Percentiles rank a stretch among this genome's conserved stretches.
Conservation (phyloP, 1,139 yeast species). For the Arxiozyma telluris region DNA sequence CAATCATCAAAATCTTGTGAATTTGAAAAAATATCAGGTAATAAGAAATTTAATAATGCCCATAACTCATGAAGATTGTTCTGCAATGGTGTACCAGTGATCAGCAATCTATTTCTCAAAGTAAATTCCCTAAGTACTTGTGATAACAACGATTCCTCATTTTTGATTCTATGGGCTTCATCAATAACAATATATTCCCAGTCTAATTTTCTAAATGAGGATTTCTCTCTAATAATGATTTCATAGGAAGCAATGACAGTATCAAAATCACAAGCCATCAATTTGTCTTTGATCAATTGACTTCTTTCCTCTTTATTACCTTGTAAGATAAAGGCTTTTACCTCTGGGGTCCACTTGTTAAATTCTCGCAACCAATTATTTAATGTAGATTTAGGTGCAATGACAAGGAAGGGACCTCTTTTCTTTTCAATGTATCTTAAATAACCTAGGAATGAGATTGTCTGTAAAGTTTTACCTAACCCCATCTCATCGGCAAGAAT, state of each 20-base stretch:
- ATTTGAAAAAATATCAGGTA: conserved; percentile 92
- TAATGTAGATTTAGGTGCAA: conserved; percentile 89
- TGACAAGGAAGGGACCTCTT: conserved; percentile 82
- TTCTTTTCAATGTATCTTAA: conserved; percentile 65
- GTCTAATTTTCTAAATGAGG: conserved; percentile 65
- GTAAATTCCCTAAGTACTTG: conserved; percentile 82
- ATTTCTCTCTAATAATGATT: conserved; percentile 81
- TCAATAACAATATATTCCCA: conserved; percentile 94
- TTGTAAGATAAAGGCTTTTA: conserved; percentile 71
- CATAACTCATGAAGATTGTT: conserved; percentile 91
- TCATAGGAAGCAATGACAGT: conserved; percentile 86
- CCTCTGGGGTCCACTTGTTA: conserved; percentile 90
- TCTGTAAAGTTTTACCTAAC: conserved; percentile 86
- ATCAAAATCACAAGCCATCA: conserved; percentile 72
- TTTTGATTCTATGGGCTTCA: conserved; percentile 94
- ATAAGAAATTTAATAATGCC: conserved; percentile 81
- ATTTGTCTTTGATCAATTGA: conserved; percentile 45
- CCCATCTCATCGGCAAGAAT: conserved; percentile 98
- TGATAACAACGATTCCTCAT: conserved; percentile 82
- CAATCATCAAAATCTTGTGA: conserved; percentile 83
- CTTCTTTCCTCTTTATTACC: conserved; percentile 76
- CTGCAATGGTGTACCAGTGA: conserved; percentile 94
- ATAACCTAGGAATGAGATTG: conserved; percentile 83
- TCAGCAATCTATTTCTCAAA: conserved; percentile 71
- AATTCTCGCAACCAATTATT: conserved; percentile 96